Evolutionary conservation across 352 stramenopile genomes (phyloP), one percentile per base, ranked within the genome.

Genomic region (Pythium sp.): DNA sequence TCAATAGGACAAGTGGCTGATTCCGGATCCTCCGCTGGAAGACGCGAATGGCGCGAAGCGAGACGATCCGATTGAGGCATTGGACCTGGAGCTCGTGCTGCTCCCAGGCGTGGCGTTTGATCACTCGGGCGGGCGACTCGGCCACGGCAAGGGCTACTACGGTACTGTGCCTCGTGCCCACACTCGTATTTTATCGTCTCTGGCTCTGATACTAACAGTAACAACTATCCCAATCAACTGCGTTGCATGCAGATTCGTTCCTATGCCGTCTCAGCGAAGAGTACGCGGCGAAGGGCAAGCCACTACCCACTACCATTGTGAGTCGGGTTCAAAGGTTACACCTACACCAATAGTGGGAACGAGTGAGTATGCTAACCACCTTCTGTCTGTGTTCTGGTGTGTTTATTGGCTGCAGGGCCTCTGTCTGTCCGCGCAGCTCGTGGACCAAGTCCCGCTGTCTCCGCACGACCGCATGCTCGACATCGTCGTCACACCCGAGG

Each of bases 91-190:
- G 43, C 72, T 97, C 34, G 80, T 97, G 47, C 69, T 97, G 62
- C 70, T 96, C 24, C 90, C 90, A 11, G 90, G 84, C 9, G 86
- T 95, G 22, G 90, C 86, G 8, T 96, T 97, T 62, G 89, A 96
- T 65, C 73, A 76, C 47, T 38, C 36, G 28, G 90, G 90, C 71
- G 92, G 87, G 30, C 87, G 90, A 0, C 70, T 97, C 3, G 90
- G 90, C 14, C 90, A 97, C 65, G 90, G 90, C 49, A 95, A 95
- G 68, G 89, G 89, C 26, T 94, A 96, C 68, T 97, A 97, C 59
- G 88, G 90, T 96, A 57, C 24, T 26, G 24, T 26, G 1, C 24
- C 24, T 26, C 24, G 24, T 26, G 24, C 24, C 24, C 24, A 26
- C 24, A 26, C 24, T 26, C 24, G 24, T 26, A 1, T 26, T 26